Conservation (phyloP, 75 land plant species). For the Isoetes taiwanensis region DNA sequence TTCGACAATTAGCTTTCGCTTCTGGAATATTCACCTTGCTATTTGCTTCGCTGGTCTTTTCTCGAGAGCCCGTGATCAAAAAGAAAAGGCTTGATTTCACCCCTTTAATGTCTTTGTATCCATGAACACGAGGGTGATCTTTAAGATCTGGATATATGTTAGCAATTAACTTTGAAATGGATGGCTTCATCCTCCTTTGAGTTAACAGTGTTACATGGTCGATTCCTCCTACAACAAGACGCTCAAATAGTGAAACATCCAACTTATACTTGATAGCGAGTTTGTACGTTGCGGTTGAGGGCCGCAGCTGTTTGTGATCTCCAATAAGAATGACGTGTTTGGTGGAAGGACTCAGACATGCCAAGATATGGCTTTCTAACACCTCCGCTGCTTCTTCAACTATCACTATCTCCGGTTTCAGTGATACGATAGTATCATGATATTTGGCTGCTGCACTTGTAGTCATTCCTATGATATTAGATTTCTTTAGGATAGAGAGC, state of each 20-base stretch:
- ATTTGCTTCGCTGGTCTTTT: slow-evolving; percentile 9
- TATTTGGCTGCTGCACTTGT: slow-evolving; percentile 21
- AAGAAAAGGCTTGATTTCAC: slow-evolving; percentile 12
- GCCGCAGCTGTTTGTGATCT: slow-evolving; percentile 34
- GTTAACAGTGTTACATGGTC: slow-evolving; percentile 13
- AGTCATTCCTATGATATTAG: slow-evolving; percentile 28
- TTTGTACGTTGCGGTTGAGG: slow-evolving; percentile 11
- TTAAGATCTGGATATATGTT: slow-evolving; percentile 15
- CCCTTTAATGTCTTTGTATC: slow-evolving; percentile 8
- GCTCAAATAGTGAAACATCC: slow-evolving; percentile 26
- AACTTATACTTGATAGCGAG: slow-evolving; percentile 13
- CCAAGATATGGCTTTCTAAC: slow-evolving; percentile 29
- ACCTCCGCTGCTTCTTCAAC: slow-evolving; percentile 41
- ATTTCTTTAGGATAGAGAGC: slow-evolving; percentile 6
- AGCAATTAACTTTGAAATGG: slow-evolving; percentile 8
- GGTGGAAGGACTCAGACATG: slow-evolving; percentile 18
- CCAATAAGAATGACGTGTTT: slow-evolving; percentile 31
- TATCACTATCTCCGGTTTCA: slow-evolving; percentile 18
- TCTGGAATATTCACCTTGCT: slow-evolving; percentile 13
- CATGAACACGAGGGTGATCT: slow-evolving; percentile 12
- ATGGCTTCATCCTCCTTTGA: slow-evolving; percentile 20
- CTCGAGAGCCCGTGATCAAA: slow-evolving; percentile 1
- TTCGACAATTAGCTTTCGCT: slow-evolving; percentile 13
- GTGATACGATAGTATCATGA: slow-evolving; percentile 8
- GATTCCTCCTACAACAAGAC: slow-evolving; percentile 13